Evolutionary conservation across 2,329 filamentous ascomycete species (phyloP).

Genomic region (Talaromyces sp.): DNA sequence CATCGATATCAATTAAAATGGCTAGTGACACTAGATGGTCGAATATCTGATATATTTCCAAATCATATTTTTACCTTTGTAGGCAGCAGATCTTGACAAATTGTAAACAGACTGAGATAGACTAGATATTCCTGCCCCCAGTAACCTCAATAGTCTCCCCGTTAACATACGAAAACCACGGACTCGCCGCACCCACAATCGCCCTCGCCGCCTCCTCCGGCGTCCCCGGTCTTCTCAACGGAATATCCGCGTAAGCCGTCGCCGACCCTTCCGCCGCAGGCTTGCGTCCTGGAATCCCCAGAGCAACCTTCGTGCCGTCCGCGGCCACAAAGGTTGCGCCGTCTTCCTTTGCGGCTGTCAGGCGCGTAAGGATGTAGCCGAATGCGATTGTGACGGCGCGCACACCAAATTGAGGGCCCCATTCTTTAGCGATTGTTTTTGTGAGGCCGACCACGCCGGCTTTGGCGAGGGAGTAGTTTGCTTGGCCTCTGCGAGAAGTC

Average conservation of each 20-base stretch:
- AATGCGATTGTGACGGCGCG: slow-evolving; percentile 81
- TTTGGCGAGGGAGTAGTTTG: slow-evolving; percentile 84
- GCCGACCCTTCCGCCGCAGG: slow-evolving; percentile 30
- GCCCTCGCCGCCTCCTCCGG: slow-evolving; percentile 76
- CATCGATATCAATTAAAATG: not conserved
- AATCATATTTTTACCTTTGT: not conserved
- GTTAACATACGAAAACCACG: slow-evolving; percentile 77
- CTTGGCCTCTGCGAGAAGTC: slow-evolving; percentile 58
- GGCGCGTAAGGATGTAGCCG: slow-evolving; percentile 72
- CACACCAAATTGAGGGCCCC: slow-evolving; percentile 80
- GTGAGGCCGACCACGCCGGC: slow-evolving; percentile 78
- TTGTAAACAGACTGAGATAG: not conserved
- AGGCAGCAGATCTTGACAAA: not conserved
- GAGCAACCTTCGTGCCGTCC: slow-evolving; percentile 68
- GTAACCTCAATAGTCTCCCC: slow-evolving; percentile 87
- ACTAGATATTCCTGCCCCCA: slow-evolving; percentile 65
- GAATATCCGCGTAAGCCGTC: slow-evolving; percentile 64
- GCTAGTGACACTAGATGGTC: not conserved
- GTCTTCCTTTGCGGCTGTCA: slow-evolving; percentile 81
- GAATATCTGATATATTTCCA: not conserved
- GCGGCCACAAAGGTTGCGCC: slow-evolving; percentile 75
- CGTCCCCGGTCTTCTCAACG: slow-evolving; percentile 70
- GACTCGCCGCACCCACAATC: slow-evolving; percentile 75
- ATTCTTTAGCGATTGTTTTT: slow-evolving; percentile 89
- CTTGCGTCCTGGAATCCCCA: slow-evolving; percentile 63